Percentiles rank a stretch among this genome's conserved stretches.
These are phyloP conservation scores for Phialemoniopsis sp. DNA, from an alignment of 2,329 filamentous ascomycete species.

Conservation along the genomic window DNA sequence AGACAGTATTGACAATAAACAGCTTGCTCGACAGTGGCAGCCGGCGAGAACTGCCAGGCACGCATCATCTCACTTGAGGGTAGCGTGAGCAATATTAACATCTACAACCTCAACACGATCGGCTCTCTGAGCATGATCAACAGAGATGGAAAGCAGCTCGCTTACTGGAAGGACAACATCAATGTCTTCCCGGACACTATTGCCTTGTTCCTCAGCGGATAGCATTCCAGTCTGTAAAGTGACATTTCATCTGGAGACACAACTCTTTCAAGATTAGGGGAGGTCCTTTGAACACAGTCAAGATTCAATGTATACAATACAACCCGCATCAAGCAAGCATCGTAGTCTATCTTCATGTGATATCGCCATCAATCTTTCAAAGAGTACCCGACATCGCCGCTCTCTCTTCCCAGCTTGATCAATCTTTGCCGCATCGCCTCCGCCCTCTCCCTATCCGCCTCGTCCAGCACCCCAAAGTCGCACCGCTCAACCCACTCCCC, in stretches of 20 bases:
- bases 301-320: too few species aligned
- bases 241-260: too few species aligned
- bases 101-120: conserved; percentile 42
- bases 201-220: conserved; percentile 18
- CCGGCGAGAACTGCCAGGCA: conserved; percentile 40
- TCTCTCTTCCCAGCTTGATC: conserved; percentile 56
- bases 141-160: conserved; percentile 25
- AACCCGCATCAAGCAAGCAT: too few species aligned
- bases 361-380: conserved; percentile 52
- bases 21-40: conserved; percentile 38
- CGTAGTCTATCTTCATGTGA: too few species aligned
- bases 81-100: conserved; percentile 20
- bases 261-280: too few species aligned
- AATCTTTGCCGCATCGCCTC: conserved; percentile 61
- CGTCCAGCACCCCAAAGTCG: conserved; percentile 46
- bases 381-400: conserved; percentile 61
- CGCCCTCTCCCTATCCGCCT: conserved; percentile 42
- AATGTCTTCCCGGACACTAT: conserved; percentile 32
- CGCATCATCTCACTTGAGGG: conserved; percentile 27
- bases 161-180: conserved; percentile 28
- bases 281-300: too few species aligned
- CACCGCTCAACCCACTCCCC: conserved; percentile 60
- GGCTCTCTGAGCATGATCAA: conserved; percentile 35
- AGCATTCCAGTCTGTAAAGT: too few species aligned
- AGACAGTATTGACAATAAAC: background rate